Evolutionary conservation across 176 grass and related monocot species (phyloP).

Genomic region (Aegilops tauschii): DNA sequence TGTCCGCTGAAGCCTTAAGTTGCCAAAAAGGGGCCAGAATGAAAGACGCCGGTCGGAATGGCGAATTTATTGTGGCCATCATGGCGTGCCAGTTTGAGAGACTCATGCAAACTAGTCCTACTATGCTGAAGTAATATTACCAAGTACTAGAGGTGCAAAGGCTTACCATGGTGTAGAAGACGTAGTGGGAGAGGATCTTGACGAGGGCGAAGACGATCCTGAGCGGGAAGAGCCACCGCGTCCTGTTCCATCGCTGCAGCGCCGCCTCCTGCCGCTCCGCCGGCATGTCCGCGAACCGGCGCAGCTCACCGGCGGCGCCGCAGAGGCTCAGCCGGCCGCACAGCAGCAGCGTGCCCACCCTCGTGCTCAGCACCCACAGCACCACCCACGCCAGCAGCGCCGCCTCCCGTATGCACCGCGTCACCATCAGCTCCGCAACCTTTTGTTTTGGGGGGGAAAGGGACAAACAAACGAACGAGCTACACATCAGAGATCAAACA

Average conservation of each 20-base stretch:
- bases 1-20: background rate
- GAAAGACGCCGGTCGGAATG: background rate
- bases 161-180: slow-evolving; percentile 73
- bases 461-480: background rate
- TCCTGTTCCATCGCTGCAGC: slow-evolving; percentile 59
- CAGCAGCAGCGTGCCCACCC: slow-evolving; percentile 66
- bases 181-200: slow-evolving; percentile 64
- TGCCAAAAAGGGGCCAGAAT: background rate
- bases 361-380: slow-evolving; percentile 70
- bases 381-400: slow-evolving; percentile 52
- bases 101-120: background rate
- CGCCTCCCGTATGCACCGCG: slow-evolving; percentile 46
- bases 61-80: slow-evolving; percentile 1
- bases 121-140: too few species aligned
- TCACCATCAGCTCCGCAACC: slow-evolving; percentile 73
- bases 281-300: slow-evolving; percentile 69
- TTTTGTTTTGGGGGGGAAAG: background rate
- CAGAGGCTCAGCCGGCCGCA: slow-evolving; percentile 45
- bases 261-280: slow-evolving; percentile 46
- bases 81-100: background rate
- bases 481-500: background rate
- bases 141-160: too few species aligned
- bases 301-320: slow-evolving; percentile 28
- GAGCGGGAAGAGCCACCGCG: slow-evolving; percentile 46
- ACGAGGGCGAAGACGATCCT: slow-evolving; percentile 52